Conservation (phyloP, 1,284 basidiomycete species). For the Leccinum angustisporum region DNA sequence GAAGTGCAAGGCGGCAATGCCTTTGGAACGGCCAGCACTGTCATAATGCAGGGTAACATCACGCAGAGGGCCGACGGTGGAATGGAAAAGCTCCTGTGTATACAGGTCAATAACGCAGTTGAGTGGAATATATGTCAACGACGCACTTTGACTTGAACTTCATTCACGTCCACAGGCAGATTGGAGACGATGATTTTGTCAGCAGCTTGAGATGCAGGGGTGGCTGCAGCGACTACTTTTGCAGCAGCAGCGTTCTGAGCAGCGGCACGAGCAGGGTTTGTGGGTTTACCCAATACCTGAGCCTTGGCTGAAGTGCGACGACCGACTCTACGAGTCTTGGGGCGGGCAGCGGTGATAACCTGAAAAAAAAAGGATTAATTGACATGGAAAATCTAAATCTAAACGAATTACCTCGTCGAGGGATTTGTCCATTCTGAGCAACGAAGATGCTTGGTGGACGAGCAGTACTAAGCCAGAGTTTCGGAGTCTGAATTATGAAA, state of each 20-base stretch:
- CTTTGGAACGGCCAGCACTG: slow-evolving; percentile 83
- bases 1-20: slow-evolving; percentile 87
- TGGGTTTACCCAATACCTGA: slow-evolving; percentile 57
- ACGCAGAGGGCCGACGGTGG: slow-evolving; percentile 86
- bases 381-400: slow-evolving; percentile 6
- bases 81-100: slow-evolving; percentile 85
- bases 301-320: slow-evolving; percentile 47
- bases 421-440: slow-evolving; percentile 73
- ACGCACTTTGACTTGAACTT: slow-evolving; percentile 86
- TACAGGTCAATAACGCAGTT: slow-evolving; percentile 5
- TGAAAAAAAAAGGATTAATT: slow-evolving; percentile 38
- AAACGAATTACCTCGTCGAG: slow-evolving; percentile 76
- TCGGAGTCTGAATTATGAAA: background rate
- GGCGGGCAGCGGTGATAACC: slow-evolving; percentile 80
- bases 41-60: slow-evolving; percentile 88
- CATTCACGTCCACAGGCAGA: slow-evolving; percentile 93
- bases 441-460: background rate
- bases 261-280: slow-evolving; percentile 54
- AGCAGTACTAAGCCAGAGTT: background rate
- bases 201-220: slow-evolving; percentile 44
- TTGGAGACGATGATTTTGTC: slow-evolving; percentile 98
- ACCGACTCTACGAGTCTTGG: slow-evolving; percentile 47
- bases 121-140: slow-evolving; percentile 3
- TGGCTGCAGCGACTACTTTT: slow-evolving; percentile 39
- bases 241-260: slow-evolving; percentile 38